A percentile compares a stretch with the other conserved stretches of the same genome.
Evolutionary conservation across 768 basidiomycete genomes (phyloP).

Genomic region (Omphalotus guepiniiformis): DNA sequence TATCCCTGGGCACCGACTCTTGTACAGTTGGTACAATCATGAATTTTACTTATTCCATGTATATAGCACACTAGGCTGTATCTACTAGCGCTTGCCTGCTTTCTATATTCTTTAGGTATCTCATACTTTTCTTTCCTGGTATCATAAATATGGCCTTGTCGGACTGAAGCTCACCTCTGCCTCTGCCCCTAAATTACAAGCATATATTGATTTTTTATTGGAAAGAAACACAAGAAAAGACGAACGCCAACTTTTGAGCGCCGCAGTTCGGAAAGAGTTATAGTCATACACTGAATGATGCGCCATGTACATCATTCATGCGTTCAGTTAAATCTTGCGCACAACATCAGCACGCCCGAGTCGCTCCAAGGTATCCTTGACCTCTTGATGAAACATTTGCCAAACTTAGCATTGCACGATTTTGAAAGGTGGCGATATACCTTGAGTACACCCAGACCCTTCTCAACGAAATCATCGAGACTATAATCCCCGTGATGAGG

Average conservation of each 20-base stretch:
- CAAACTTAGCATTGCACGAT: slow-evolving; percentile 5
- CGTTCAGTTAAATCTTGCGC: slow-evolving; percentile 78
- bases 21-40: too few relatives aligned
- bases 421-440: slow-evolving; percentile 32
- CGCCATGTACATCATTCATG: slow-evolving; percentile 91
- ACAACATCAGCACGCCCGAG: slow-evolving; percentile 85
- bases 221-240: too few relatives aligned
- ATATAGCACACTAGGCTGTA: too few relatives aligned
- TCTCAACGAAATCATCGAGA: slow-evolving; percentile 84
- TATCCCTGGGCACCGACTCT: too few relatives aligned
- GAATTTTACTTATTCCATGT: too few relatives aligned
- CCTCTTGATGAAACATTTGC: slow-evolving; percentile 81
- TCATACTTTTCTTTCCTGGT: too few relatives aligned
- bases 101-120: too few relatives aligned
- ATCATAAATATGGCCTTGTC: too few relatives aligned
- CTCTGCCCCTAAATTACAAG: too few relatives aligned
- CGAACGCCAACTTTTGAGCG: slow-evolving; percentile 70
- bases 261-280: slow-evolving; percentile 85
- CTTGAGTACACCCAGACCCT: slow-evolving; percentile 91
- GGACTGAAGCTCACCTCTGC: too few relatives aligned
- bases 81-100: too few relatives aligned
- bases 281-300: slow-evolving; percentile 94
- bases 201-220: too few relatives aligned
- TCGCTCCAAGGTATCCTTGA: slow-evolving; percentile 78
- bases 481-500: slow-evolving; percentile 83